phyloP scores from a whole-genome alignment of 2,329 filamentous ascomycete genomes.

The Calonectria leucothoes region DNA sequence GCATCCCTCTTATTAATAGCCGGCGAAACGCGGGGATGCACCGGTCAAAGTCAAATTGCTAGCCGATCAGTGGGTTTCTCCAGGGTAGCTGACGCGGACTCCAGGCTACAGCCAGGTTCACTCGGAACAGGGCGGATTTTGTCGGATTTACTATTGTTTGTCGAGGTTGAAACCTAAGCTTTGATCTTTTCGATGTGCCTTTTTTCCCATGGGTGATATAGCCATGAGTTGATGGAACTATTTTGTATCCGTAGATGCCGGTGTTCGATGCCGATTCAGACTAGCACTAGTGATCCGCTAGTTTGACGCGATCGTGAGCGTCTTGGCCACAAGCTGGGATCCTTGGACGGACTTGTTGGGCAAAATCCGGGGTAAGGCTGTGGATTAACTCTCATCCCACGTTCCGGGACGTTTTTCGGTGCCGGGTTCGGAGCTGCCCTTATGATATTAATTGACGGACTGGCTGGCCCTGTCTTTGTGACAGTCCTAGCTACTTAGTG shows the following conservation, averaged over 20 bases:
- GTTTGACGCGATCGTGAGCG: no score
- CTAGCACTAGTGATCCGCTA: not conserved
- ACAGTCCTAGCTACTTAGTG: not conserved
- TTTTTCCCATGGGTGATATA: not conserved
- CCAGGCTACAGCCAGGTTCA: not conserved
- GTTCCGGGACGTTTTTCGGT: no score
- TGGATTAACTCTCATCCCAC: not conserved
- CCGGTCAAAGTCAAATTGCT: not conserved
- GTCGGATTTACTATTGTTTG: not conserved
- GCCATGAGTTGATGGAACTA: no score
- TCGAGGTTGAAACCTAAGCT: not conserved
- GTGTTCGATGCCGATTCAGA: no score
- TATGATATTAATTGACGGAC: not conserved
- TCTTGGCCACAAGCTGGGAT: not conserved
- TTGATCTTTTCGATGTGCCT: accelerated
- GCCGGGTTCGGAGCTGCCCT: no score
- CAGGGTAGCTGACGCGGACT: slow-evolving; percentile 2
- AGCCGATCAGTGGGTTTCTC: not conserved
- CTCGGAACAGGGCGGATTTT: not conserved
- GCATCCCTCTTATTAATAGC: not conserved
- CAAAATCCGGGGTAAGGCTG: not conserved
- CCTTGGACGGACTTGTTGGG: not conserved
- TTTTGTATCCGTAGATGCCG: not conserved
- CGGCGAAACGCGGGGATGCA: not conserved
- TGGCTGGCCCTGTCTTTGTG: no score